These are phyloP conservation scores for Xylariaceae sp. DNA, from an alignment of 2,329 filamentous ascomycete species.

Conservation along the genomic window DNA sequence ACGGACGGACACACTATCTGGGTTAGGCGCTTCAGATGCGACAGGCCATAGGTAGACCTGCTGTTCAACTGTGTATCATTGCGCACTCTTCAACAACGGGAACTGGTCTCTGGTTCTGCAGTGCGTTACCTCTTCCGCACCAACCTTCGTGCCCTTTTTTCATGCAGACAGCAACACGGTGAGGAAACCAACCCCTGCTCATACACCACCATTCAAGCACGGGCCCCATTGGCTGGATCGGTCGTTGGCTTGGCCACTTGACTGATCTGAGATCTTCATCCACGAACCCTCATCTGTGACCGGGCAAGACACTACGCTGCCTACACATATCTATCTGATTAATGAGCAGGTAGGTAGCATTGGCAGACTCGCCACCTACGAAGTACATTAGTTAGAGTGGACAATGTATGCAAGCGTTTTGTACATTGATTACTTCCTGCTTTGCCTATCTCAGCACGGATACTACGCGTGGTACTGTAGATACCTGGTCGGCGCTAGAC, in stretches of 20 bases:
- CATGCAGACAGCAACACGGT: slow-evolving; percentile 26
- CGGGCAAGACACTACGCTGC: too few species aligned
- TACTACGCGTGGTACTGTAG: neutral
- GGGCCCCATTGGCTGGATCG: slow-evolving; percentile 29
- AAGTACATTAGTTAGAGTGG: too few species aligned
- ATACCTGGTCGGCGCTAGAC: neutral
- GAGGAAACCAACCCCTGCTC: slow-evolving; percentile 29
- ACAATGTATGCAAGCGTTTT: too few species aligned
- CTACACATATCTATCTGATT: too few species aligned
- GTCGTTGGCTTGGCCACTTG: slow-evolving; percentile 30
- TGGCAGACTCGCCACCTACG: neutral
- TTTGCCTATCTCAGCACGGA: too few species aligned
- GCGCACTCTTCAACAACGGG: neutral
- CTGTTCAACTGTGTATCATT: slow-evolving; percentile 13
- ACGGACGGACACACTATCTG: neutral
- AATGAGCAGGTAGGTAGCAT: too few species aligned
- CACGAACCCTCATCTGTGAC: slow-evolving; percentile 29
- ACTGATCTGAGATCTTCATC: slow-evolving; percentile 33
- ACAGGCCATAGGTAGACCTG: slow-evolving; percentile 17
- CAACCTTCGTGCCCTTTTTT: slow-evolving; percentile 22
- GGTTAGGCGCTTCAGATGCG: slow-evolving; percentile 21
- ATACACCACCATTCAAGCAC: slow-evolving; percentile 17
- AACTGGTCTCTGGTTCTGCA: slow-evolving; percentile 7
- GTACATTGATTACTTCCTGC: too few species aligned
- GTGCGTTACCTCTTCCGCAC: slow-evolving; percentile 12